Base-by-base conservation (phyloP, 352 stramenopile genomes). In the Phytophthora citricola region DNA sequence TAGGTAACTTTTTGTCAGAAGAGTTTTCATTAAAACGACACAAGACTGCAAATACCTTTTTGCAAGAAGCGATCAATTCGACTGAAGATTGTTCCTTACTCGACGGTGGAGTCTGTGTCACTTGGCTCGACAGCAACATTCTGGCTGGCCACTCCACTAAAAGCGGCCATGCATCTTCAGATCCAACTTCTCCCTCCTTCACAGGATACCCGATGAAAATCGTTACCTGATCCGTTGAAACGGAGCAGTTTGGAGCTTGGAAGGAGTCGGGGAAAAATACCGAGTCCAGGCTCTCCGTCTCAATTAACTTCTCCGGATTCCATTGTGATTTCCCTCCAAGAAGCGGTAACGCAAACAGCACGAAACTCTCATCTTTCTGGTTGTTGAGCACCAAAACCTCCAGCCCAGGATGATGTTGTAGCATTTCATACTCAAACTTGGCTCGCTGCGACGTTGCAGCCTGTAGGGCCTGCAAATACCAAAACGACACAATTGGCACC, bases 391-490 rank as follows among this genome's bases (percentile, higher is more conserved):
- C 57, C 26, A 81, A 48, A 3, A 82, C 31, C 7, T 86, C 78
- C 14, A 87, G 54, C 2, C 38, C 64, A 17, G 51, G 17, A 50
- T 69, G 43, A 40, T 79, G 73, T 45, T 84, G 78, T 36, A 87
- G 26, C 44, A 87, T 55, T 46, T 87, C 73, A 46, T 71, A 70
- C 58, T 87, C 78, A 22, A 87, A 82, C n/a, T 63, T 76, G 9
- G 66, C 61, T 17, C 63, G 73, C 22, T 66, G 58, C 1, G 46
- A 64, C 0, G 64, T 51, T 12, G 60, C 45, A 29, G 40, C 10
- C 22, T 61, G 26, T 38, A 75, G 17, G 24, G 29, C 22, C 67
- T 76, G 27, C 6, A 61, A 24, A 38, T 15, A 39, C 3, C 26
- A 29, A 12, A 41, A 24, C 40, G 14, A 59, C 22, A 41, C 15